Evolutionary conservation across 2,329 filamentous ascomycete genomes (phyloP), one percentile per base, ranked within the genome.

Genomic region (Scytalidium lignicola): DNA sequence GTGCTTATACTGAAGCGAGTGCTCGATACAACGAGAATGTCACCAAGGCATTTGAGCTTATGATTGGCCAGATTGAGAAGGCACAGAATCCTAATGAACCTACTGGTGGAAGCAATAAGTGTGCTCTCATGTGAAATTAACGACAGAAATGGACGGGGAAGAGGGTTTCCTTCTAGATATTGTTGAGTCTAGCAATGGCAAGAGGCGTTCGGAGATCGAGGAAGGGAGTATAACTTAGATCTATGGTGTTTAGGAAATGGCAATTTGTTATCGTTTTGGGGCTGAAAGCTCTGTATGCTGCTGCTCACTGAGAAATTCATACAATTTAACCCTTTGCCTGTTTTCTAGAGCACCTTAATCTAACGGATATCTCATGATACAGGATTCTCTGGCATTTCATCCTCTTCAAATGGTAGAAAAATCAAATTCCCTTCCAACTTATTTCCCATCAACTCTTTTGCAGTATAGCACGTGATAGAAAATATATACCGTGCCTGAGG

Each of bases 1-100:
- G 92, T 70, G 90, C 86, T 32, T 96, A 90, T 81, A 96, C 90
- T 43, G 93, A 99, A 72, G 90, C 93, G 49, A 95, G 88, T 64
- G 93, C 93, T 22, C 82, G 91, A 50, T 95, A 93, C 70, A 91
- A 96, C 68, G 89, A 91, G 73, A 96, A 97, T 66, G 93, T 99
- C 44, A 78, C 79, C 60, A 91, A 90, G 69, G 89, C 90, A 2
- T 99, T 99, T 65, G 92, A 97, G 70, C 78, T 95, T 55, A 85
- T 99, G 74, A 90, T 99, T 61, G 88, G 80, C 44, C 88, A 97
- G 74, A 91, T 99, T 55, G 93, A 99, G 72, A 95, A 95, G 71
- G 84, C 86, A 21, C 88, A 95, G 70, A 95, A 95, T 65, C 91
- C 92, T 1, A 84, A 84, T 62, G 89, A 96, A 70, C 85, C 90